Percentiles rank a stretch among this genome's conserved stretches.
Evolutionary conservation across 306 rosid species (phyloP).

Genomic region (Acacia acuminata): DNA sequence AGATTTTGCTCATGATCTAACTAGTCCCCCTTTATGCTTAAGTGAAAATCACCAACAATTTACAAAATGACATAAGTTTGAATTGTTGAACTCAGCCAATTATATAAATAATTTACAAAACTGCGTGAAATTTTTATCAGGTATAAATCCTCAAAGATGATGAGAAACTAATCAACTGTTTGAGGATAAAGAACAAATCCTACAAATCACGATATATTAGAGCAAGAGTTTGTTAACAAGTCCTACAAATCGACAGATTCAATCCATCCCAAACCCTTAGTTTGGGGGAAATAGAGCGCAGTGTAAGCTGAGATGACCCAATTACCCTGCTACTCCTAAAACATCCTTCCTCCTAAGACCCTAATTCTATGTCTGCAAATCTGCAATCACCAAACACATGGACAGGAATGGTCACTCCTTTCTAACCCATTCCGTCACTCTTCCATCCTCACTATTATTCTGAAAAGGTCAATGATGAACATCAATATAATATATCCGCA

Average conservation of each 20-base stretch:
- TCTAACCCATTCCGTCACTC: neutral
- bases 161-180: neutral
- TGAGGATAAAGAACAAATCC: neutral
- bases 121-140: neutral
- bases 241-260: neutral
- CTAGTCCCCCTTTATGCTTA: constrained; percentile 7
- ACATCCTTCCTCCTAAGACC: neutral
- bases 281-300: neutral
- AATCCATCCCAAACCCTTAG: neutral
- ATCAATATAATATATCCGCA: neutral
- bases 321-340: neutral
- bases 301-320: neutral
- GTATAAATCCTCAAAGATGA: neutral
- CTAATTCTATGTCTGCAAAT: neutral
- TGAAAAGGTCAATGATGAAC: neutral
- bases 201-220: neutral
- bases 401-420: neutral
- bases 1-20: constrained; percentile 6
- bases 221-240: neutral
- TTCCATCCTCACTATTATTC: neutral
- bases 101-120: neutral
- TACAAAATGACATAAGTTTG: constrained; percentile 7
- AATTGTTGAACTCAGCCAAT: constrained; percentile 1
- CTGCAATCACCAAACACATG: neutral
- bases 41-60: neutral